Conservation (phyloP, 495 filamentous ascomycete species). For the Penicillium malachiteum region DNA sequence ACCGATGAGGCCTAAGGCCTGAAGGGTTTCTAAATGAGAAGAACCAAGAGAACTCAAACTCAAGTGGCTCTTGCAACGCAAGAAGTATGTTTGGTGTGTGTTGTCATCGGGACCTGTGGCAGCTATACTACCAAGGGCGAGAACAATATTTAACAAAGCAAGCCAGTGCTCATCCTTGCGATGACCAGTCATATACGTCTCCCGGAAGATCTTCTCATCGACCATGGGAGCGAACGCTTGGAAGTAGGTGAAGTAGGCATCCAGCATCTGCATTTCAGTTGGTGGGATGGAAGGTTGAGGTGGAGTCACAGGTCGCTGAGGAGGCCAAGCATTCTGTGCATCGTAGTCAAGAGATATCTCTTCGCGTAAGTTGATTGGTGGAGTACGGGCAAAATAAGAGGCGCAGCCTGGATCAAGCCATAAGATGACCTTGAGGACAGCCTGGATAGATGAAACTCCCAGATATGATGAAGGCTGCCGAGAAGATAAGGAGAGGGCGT, state of each 20-base stretch:
- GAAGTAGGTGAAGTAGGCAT: conserved; percentile 75
- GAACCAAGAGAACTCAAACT: conserved; percentile 47
- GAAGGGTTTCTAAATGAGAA: conserved; percentile 66
- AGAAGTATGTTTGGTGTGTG: conserved; percentile 71
- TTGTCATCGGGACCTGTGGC: conserved; percentile 68
- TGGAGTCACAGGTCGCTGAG: conserved; percentile 29
- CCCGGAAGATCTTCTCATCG: conserved; percentile 71
- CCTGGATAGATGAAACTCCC: conserved; percentile 79
- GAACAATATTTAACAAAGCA: conserved; percentile 74
- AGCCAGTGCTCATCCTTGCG: conserved; percentile 73
- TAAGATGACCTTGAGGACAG: conserved; percentile 77
- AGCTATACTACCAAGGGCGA: conserved; percentile 74
- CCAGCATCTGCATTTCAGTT: conserved; percentile 58
- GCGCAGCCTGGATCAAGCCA: conserved; percentile 66
- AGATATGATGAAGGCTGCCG: conserved; percentile 73
- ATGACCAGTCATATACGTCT: conserved; percentile 65
- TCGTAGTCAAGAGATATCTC: conserved; percentile 22
- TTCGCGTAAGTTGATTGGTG: conserved; percentile 25
- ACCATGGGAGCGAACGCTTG: conserved; percentile 76
- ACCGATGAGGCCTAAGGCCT: conserved; percentile 65
- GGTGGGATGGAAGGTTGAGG: conserved; percentile 28
- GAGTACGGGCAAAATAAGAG: conserved; percentile 51
- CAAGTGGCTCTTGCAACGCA: conserved; percentile 65
- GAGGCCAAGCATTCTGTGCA: conserved; percentile 16
- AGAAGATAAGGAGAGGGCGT: conserved; percentile 71